These are phyloP conservation scores for Abrus pulchellus DNA, from an alignment of 306 rosid species.

Conservation along the genomic window DNA sequence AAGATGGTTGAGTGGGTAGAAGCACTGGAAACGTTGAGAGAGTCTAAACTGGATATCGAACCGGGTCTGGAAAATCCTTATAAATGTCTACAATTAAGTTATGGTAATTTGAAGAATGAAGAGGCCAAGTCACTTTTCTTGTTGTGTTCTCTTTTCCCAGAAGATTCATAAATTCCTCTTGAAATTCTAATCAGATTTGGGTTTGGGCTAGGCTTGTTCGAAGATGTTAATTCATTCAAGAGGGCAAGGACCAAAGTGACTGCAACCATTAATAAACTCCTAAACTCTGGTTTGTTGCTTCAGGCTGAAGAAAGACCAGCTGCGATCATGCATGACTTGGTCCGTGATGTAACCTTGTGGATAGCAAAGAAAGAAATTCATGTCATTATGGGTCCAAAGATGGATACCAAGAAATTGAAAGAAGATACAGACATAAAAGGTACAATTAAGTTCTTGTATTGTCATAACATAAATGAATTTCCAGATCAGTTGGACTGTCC, in stretches of 20 bases:
- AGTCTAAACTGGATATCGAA: background rate
- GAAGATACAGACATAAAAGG: no score
- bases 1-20: background rate
- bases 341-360: background rate
- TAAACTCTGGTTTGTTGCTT: background rate
- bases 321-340: slow-evolving; percentile 14
- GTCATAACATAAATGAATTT: background rate
- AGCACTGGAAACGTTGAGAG: background rate
- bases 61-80: background rate
- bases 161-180: background rate
- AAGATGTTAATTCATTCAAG: background rate
- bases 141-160: slow-evolving; percentile 19
- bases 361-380: background rate
- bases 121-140: background rate
- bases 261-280: background rate
- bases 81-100: background rate
- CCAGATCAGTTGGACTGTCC: no score
- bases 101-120: background rate
- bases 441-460: no score
- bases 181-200: background rate
- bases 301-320: background rate
- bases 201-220: background rate
- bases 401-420: background rate
- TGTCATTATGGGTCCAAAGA: background rate
- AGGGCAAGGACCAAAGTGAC: background rate